Evolutionary conservation across 805 yeast genomes (phyloP).

Genomic region (Sugiyamaella mastotermitis): DNA sequence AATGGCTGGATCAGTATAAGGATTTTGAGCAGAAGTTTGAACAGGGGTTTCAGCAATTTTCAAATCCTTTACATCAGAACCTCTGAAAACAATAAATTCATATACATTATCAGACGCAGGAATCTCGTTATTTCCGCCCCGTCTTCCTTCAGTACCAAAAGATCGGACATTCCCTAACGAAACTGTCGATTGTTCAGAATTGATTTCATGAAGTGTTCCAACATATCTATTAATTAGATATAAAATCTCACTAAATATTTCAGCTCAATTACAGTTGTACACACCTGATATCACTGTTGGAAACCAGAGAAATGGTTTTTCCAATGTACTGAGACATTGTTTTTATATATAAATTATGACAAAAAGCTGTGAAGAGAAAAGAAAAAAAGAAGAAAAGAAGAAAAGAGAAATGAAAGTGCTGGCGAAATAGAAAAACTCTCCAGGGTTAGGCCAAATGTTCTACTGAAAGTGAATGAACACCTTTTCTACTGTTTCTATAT

Average conservation of each 20-base stretch:
- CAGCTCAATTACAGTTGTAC: conserved; percentile 16
- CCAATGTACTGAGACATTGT: conserved; percentile 90
- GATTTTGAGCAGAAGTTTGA: conserved; percentile 33
- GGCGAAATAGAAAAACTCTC: too few relatives aligned
- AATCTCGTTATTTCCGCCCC: conserved; percentile 61
- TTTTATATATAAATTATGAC: not conserved
- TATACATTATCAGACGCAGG: conserved; percentile 62
- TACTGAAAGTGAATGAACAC: too few relatives aligned
- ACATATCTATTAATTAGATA: conserved; percentile 59
- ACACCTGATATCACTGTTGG: conserved; percentile 64
- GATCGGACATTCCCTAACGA: conserved; percentile 73
- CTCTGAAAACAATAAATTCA: conserved; percentile 78
- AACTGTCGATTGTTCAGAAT: conserved; percentile 86
- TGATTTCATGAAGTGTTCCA: conserved; percentile 80
- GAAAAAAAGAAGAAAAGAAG: not conserved
- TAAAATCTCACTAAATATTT: too few relatives aligned
- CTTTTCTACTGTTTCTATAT: too few relatives aligned
- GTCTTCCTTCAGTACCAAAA: conserved; percentile 89
- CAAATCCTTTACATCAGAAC: conserved; percentile 86
- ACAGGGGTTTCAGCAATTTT: conserved; percentile 67
- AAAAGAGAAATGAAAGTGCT: not conserved
- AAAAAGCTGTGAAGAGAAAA: not conserved
- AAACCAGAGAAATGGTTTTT: conserved; percentile 74
- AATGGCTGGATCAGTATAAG: conserved; percentile 28
- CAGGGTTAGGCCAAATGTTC: too few relatives aligned